Conservation (phyloP, 2,329 filamentous ascomycete genomes). For the Fusarium napiforme region DNA sequence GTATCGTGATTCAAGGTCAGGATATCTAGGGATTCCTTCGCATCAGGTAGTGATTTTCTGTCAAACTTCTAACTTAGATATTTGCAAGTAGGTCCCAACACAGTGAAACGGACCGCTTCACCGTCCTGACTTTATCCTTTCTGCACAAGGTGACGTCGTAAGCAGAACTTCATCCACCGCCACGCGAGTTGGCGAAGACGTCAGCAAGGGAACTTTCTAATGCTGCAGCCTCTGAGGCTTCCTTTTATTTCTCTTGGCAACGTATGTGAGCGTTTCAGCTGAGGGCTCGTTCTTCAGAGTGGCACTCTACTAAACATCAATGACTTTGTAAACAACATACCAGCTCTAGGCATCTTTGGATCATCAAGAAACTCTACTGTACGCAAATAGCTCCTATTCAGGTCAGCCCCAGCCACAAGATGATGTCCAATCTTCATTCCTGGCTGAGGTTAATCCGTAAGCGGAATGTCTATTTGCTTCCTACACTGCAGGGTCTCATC, state of each 20-base stretch:
- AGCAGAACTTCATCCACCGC: conserved; percentile 39
- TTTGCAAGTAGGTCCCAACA: neutral
- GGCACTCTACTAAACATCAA: neutral
- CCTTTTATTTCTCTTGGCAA: conserved; percentile 35
- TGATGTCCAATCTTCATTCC: conserved; percentile 9
- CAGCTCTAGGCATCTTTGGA: conserved; percentile 18
- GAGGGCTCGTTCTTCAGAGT: neutral
- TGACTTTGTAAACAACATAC: conserved; percentile 6
- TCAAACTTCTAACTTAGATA: neutral
- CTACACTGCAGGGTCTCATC: neutral
- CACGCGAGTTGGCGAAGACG: conserved; percentile 36
- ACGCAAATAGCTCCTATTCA: neutral
- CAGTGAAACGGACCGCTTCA: conserved; percentile 18
- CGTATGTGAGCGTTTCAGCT: neutral
- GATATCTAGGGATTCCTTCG: neutral
- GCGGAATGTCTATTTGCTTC: neutral
- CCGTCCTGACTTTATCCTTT: conserved; percentile 33
- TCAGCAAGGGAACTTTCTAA: conserved; percentile 41
- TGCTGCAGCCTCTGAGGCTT: conserved; percentile 45
- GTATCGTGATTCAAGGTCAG: neutral
- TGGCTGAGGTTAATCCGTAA: neutral
- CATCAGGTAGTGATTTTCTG: neutral
- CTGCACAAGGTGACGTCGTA: conserved; percentile 41
- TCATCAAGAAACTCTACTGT: neutral
- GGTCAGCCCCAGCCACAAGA: conserved; percentile 29